phyloP scores from a whole-genome alignment of 164 flowering plant species.

The Chimonanthus salicifolius region DNA sequence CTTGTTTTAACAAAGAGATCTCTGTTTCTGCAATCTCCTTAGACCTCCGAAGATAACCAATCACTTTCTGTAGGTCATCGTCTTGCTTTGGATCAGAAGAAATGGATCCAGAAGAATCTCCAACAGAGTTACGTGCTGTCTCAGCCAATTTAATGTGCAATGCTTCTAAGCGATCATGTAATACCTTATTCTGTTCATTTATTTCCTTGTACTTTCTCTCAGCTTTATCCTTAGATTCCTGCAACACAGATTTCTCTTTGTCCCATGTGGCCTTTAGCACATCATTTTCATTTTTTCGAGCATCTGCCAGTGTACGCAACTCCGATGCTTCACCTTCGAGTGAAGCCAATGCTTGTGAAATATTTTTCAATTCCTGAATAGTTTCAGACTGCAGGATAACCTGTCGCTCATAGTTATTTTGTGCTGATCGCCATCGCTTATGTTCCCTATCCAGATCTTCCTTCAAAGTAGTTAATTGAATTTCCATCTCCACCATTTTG shows the following conservation, averaged over 20 bases:
- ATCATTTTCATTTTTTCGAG: constrained; percentile 50
- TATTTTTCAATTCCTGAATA: constrained; percentile 82
- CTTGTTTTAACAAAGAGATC: constrained; percentile 80
- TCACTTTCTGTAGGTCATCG: constrained; percentile 63
- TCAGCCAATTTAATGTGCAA: constrained; percentile 80
- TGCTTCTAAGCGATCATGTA: constrained; percentile 73
- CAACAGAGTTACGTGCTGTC: constrained; percentile 43
- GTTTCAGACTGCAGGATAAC: constrained; percentile 92
- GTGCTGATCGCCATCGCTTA: constrained; percentile 71
- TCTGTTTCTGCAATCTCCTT: constrained; percentile 95
- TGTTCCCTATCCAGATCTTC: constrained; percentile 77
- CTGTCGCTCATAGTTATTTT: constrained; percentile 94
- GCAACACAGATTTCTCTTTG: constrained; percentile 46
- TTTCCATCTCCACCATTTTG: constrained; percentile 46
- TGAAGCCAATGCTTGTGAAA: constrained; percentile 64
- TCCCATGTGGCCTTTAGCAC: constrained; percentile 63
- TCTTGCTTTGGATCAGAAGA: constrained; percentile 31
- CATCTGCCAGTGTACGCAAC: constrained; percentile 52
- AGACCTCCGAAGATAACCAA: constrained; percentile 70
- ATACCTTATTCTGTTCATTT: constrained; percentile 84
- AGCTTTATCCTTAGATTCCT: constrained; percentile 47
- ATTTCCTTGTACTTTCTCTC: constrained; percentile 70
- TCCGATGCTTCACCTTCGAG: constrained; percentile 69
- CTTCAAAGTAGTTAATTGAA: constrained; percentile 52
- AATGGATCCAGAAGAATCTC: constrained; percentile 31